These are phyloP conservation scores for Parasarocladium wereldwijsianum DNA, from an alignment of 2,329 filamentous ascomycete species.

Conservation along the genomic window DNA sequence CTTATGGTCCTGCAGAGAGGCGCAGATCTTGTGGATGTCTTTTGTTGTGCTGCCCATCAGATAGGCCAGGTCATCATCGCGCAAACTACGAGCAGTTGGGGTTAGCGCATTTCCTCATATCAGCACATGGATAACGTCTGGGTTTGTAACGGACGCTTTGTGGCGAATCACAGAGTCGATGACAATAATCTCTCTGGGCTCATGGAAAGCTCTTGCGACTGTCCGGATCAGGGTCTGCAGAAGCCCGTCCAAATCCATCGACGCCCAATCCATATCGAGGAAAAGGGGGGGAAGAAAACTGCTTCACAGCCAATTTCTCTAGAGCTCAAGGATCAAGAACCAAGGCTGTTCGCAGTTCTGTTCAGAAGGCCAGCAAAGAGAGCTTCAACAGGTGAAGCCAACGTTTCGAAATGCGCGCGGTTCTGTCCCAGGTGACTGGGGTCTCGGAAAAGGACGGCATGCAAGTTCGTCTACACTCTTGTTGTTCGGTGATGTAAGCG, in stretches of 20 bases:
- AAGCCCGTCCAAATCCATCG: background rate
- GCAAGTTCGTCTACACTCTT: too few species aligned
- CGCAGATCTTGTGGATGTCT: conserved; percentile 79
- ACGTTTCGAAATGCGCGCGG: too few species aligned
- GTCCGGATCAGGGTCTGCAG: conserved; percentile 61
- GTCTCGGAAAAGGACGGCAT: too few species aligned
- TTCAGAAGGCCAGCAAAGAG: too few species aligned
- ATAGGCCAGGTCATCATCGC: conserved; percentile 76
- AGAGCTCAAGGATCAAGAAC: too few species aligned
- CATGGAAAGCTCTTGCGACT: conserved; percentile 74
- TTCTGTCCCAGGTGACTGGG: too few species aligned
- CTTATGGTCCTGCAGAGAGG: conserved; percentile 71
- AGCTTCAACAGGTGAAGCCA: too few species aligned
- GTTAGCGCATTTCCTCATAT: conserved; percentile 8
- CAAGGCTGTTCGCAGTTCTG: too few species aligned
- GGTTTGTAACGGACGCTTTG: conserved; percentile 43
- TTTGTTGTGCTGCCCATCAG: conserved; percentile 84
- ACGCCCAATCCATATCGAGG: too few species aligned
- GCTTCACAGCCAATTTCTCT: too few species aligned
- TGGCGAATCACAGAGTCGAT: conserved; percentile 79
- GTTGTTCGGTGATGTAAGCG: too few species aligned
- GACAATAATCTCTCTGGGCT: conserved; percentile 70
- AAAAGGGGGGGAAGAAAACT: too few species aligned
- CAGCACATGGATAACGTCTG: background rate
- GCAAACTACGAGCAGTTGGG: conserved; percentile 67